These are phyloP conservation scores for Pseudocercospora pini-densiflorae DNA, from an alignment of 2,329 filamentous ascomycete species.

Conservation along the genomic window DNA sequence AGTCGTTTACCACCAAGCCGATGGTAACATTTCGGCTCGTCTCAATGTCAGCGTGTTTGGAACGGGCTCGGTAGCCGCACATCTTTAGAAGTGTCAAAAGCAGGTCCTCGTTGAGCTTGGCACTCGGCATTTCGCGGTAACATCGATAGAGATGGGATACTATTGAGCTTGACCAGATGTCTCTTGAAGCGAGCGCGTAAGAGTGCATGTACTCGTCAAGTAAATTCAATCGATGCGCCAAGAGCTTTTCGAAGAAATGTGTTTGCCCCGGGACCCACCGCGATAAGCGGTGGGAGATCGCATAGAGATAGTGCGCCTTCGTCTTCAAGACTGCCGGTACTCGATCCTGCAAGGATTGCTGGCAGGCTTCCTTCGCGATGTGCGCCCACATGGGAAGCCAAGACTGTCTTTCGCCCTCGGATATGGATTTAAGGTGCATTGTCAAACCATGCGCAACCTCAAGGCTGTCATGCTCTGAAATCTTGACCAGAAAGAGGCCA, in stretches of 20 bases:
- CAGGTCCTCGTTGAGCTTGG: constrained; percentile 15
- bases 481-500: constrained; percentile 17
- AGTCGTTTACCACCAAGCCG: constrained; percentile 31
- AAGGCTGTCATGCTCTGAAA: neutral
- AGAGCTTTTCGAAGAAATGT: neutral
- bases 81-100: constrained; percentile 15
- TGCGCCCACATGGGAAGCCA: neutral
- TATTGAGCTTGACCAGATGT: neutral
- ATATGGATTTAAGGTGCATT: neutral
- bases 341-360: constrained; percentile 1
- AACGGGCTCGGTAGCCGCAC: constrained; percentile 6
- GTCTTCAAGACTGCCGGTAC: neutral
- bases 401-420: neutral
- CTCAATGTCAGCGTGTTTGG: constrained; percentile 1
- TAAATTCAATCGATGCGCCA: neutral
- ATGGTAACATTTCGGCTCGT: constrained; percentile 16
- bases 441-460: neutral
- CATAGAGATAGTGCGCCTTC: neutral
- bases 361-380: neutral
- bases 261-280: neutral
- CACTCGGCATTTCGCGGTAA: constrained; percentile 12
- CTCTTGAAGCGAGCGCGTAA: neutral
- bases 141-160: constrained; percentile 16
- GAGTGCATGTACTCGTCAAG: neutral
- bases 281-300: neutral